Evolutionary conservation across 1,284 basidiomycete genomes (phyloP).

Genomic region (Ceratobasidium sp.): DNA sequence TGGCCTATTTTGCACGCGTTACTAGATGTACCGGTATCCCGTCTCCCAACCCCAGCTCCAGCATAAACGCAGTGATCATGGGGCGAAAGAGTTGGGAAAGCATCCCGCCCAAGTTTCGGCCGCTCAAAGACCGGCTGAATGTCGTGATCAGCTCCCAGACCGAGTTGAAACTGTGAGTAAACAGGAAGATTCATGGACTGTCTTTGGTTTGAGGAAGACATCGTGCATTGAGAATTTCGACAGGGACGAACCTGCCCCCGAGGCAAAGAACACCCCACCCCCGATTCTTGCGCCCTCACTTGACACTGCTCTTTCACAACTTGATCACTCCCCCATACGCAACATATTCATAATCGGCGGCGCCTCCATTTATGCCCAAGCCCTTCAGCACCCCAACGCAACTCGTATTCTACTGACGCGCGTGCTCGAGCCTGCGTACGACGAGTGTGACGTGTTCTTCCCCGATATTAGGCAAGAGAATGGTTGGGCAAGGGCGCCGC

Average conservation of each 20-base stretch:
- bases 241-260: constrained; percentile 2
- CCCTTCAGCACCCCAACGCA: constrained; percentile 62
- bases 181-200: not conserved
- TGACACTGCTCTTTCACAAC: constrained; percentile 30
- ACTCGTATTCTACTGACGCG: constrained; percentile 87
- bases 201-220: not conserved
- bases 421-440: constrained; percentile 77
- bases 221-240: constrained; percentile 4
- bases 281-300: constrained; percentile 34
- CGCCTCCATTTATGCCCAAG: constrained; percentile 82
- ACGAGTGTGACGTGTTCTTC: constrained; percentile 89
- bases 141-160: constrained; percentile 76
- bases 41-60: constrained; percentile 16
- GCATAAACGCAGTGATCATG: constrained; percentile 90
- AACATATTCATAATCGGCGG: constrained; percentile 90
- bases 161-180: constrained; percentile 29
- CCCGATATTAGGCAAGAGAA: constrained; percentile 68
- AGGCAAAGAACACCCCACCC: not conserved
- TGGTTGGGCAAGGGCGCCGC: constrained; percentile 70
- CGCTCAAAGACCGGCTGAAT: constrained; percentile 83
- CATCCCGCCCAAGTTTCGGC: constrained; percentile 90
- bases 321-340: constrained; percentile 42
- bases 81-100: constrained; percentile 98
- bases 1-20: constrained; percentile 91
- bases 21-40: constrained; percentile 71